These are phyloP conservation scores for Entomortierella chlamydospora DNA, from an alignment of 192 early-diverging fungal species.

Conservation along the genomic window DNA sequence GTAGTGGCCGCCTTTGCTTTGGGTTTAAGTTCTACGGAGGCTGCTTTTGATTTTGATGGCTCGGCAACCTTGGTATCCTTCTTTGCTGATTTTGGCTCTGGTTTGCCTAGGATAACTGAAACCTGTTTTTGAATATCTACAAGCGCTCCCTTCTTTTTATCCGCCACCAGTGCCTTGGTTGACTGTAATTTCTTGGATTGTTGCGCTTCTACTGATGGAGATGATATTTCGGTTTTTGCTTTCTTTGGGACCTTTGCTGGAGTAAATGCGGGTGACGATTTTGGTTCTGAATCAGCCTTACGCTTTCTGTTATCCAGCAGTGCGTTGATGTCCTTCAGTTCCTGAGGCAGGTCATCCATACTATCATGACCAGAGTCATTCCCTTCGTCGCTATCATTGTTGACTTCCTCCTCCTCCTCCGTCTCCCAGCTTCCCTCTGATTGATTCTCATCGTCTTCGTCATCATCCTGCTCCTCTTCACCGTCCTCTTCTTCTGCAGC, in stretches of 20 bases:
- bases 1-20: neutral
- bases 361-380: constrained; percentile 44
- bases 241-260: constrained; percentile 10
- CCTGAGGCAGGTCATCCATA: constrained; percentile 49
- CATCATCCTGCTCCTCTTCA: constrained; percentile 16
- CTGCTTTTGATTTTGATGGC: neutral
- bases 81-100: constrained; percentile 3
- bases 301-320: constrained; percentile 27
- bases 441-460: neutral
- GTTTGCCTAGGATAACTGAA: constrained; percentile 13
- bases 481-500: constrained; percentile 28
- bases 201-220: neutral
- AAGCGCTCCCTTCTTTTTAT: constrained; percentile 4
- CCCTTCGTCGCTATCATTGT: neutral
- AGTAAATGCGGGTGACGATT: neutral
- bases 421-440: constrained; percentile 35
- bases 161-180: neutral
- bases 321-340: constrained; percentile 31
- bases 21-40: no score
- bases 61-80: neutral
- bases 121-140: constrained; percentile 31
- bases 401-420: constrained; percentile 12
- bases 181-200: neutral
- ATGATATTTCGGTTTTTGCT: neutral
- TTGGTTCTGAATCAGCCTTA: neutral